phyloP scores from a whole-genome alignment of 352 stramenopile genomes.

The Stephanocyclus meneghinianus region DNA sequence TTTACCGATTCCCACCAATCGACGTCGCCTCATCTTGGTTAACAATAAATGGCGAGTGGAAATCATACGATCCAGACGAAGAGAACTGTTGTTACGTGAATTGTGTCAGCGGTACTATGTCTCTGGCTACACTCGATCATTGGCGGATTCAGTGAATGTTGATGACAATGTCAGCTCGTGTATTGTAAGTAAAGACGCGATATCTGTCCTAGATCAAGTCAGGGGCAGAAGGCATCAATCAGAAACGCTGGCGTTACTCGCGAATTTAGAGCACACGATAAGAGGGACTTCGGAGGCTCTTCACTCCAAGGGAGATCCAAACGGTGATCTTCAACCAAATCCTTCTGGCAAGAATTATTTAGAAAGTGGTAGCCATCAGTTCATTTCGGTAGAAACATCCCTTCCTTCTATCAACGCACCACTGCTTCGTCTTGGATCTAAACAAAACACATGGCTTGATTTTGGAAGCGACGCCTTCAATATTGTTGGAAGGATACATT shows the following conservation, averaged over 20 bases:
- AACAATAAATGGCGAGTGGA: slow-evolving; percentile 3
- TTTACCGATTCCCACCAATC: background rate
- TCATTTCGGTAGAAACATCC: no score
- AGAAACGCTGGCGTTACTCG: no score
- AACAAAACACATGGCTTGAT: slow-evolving; percentile 5
- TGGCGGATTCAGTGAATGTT: background rate
- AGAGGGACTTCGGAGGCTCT: no score
- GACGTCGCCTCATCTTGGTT: background rate
- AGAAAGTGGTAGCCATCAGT: no score
- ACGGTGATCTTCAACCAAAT: no score
- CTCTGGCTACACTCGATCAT: background rate
- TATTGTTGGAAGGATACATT: background rate
- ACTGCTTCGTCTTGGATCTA: background rate
- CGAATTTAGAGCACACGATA: no score
- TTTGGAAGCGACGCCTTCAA: background rate
- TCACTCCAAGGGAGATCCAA: no score
- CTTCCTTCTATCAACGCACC: background rate
- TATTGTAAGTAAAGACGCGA: background rate
- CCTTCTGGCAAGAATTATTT: no score
- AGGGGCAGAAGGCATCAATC: no score
- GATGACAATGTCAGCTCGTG: background rate
- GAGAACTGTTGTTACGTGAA: background rate
- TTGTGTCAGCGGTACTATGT: background rate
- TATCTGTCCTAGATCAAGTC: no score
- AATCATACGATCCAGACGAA: background rate